Evolutionary conservation across 1,284 basidiomycete species (phyloP), one percentile per base, ranked within the genome.

Genomic region (Irpex sp.): DNA sequence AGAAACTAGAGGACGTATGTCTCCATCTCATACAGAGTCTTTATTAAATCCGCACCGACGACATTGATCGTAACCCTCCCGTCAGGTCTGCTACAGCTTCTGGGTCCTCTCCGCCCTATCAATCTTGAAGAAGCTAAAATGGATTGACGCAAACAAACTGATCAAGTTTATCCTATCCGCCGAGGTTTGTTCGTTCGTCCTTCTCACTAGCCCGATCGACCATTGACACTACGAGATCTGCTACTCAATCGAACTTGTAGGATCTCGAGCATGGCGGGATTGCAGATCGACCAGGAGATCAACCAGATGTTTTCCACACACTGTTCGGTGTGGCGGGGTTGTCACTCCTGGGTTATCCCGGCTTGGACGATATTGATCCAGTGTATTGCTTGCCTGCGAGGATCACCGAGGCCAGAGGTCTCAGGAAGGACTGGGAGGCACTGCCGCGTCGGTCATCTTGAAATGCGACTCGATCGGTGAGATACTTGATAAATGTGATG

Each of bases 251-350:
- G 26, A 26, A 26, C 26, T 26, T 26, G 26, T 46, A 97, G 90
- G 97, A 99, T 73, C 79, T 85, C 0, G 97, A 98, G 63, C 83
- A 81, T 7, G 97, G 97, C 1, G 97, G 97, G 0, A 97, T 99
- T 37, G 92, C 96, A 0, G 97, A 99, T 75, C 79, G 97, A 58
- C 94, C 95, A 0, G 96, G 93, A 0, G 90, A 99, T 73, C 91
- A 95, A 81, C 88, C 89, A 0, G 97, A 99, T 71, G 96, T 99
- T 9, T 99, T 98, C 77, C 97, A 99, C 73, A 99, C 97, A 0
- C 75, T 85, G 6, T 99, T 99, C 71, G 97, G 97, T 0, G 79
- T 98, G 3, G 95, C 95, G 61, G 95, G 94, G 0, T 81, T 98
- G 13, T 95, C 94, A 0, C 78, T 98, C 7, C 81, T 98, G 5